These are phyloP conservation scores for Fusarium irregulare DNA, from an alignment of 2,329 filamentous ascomycete species.

Conservation along the genomic window DNA sequence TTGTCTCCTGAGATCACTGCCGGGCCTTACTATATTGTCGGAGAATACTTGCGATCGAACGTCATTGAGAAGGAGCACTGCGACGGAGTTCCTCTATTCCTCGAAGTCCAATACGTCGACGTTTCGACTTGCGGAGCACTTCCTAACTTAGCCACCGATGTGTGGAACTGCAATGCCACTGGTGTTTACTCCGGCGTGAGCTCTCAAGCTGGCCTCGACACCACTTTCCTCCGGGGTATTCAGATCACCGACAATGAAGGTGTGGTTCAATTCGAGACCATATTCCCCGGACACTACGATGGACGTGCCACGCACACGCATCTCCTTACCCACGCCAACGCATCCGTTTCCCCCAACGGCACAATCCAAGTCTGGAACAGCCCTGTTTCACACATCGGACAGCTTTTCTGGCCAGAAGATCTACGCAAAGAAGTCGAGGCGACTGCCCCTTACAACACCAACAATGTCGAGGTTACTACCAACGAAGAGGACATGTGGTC, in stretches of 20 bases:
- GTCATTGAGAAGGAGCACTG: slow-evolving; percentile 7
- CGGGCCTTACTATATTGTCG: neutral
- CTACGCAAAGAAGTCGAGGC: neutral
- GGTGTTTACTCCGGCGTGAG: slow-evolving; percentile 12
- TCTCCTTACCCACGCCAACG: slow-evolving; percentile 8
- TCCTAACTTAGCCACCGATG: slow-evolving; percentile 1
- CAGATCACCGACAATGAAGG: slow-evolving; percentile 14
- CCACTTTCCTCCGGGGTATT: slow-evolving; percentile 13
- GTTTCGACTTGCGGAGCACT: neutral
- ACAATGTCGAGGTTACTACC: neutral
- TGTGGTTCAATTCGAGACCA: slow-evolving; percentile 13
- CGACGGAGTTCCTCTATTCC: slow-evolving; percentile 6
- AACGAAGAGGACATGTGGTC: slow-evolving; percentile 23
- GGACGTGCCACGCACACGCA: slow-evolving; percentile 7
- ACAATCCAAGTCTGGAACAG: slow-evolving; percentile 17
- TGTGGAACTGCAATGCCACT: slow-evolving; percentile 20
- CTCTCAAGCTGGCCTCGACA: slow-evolving; percentile 5
- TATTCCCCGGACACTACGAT: slow-evolving; percentile 11
- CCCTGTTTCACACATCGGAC: slow-evolving; percentile 10
- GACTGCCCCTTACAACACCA: slow-evolving; percentile 4
- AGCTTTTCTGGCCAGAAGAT: slow-evolving; percentile 20
- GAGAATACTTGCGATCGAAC: slow-evolving; percentile 15
- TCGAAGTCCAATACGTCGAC: slow-evolving; percentile 20
- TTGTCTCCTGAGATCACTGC: neutral
- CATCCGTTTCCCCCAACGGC: slow-evolving; percentile 5